phyloP scores from a whole-genome alignment of 2,329 filamentous ascomycete species.

The Myrmaecium sp. region DNA sequence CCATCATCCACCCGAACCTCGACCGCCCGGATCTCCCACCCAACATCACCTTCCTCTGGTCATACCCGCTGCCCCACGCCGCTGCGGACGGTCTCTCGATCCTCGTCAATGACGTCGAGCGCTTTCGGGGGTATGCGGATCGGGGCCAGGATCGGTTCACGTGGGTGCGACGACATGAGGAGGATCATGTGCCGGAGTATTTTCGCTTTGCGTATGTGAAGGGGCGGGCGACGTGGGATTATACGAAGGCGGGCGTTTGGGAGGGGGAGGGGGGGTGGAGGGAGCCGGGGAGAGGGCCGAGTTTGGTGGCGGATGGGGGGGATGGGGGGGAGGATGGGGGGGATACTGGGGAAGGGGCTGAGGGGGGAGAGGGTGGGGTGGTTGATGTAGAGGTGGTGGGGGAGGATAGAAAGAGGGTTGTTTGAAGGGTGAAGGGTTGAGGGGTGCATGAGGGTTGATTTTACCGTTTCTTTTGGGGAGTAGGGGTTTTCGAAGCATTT shows the following conservation, averaged over 20 bases:
- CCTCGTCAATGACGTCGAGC: conserved; percentile 72
- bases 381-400: too few relatives aligned
- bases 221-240: conserved; percentile 49
- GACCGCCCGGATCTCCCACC: conserved; percentile 26
- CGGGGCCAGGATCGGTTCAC: conserved; percentile 36
- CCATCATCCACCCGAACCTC: conserved; percentile 30
- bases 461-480: too few relatives aligned
- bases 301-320: conserved; percentile 4
- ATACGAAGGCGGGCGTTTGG: conserved; percentile 62
- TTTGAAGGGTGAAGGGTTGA: too few relatives aligned
- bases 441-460: too few relatives aligned
- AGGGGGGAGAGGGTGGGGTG: too few relatives aligned
- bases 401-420: too few relatives aligned
- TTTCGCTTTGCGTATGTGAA: conserved; percentile 62
- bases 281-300: conserved; percentile 45
- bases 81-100: conserved; percentile 68
- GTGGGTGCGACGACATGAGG: conserved; percentile 36
- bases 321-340: too few relatives aligned
- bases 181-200: conserved; percentile 41
- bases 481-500: too few relatives aligned
- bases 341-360: too few relatives aligned
- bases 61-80: conserved; percentile 21
- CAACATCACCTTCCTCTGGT: conserved; percentile 48
- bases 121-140: conserved; percentile 53
- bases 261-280: conserved; percentile 45